Conservation (phyloP, 225 moss, liverwort and hornwort genomes). For the Climacium dendroides region DNA sequence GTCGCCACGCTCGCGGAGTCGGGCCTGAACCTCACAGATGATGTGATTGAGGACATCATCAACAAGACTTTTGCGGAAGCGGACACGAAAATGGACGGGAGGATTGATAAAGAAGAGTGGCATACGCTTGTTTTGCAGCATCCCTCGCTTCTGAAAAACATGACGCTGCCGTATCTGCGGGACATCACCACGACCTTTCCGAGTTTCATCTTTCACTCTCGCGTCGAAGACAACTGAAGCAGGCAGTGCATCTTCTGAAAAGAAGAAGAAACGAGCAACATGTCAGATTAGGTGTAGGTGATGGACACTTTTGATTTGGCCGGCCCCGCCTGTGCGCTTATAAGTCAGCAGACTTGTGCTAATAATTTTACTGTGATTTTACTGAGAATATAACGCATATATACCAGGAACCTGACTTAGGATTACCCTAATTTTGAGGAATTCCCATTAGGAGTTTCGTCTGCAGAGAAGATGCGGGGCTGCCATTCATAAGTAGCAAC, state of each 20-base stretch:
- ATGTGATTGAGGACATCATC: slow-evolving; percentile 87
- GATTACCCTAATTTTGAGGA: neutral
- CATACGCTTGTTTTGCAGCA: slow-evolving; percentile 76
- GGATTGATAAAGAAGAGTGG: slow-evolving; percentile 77
- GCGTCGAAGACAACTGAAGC: slow-evolving; percentile 71
- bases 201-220: slow-evolving; percentile 96
- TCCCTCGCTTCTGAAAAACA: slow-evolving; percentile 92
- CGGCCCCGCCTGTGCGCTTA: neutral
- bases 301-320: neutral
- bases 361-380: neutral
- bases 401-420: neutral
- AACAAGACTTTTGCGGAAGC: slow-evolving; percentile 93
- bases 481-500: neutral
- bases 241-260: neutral
- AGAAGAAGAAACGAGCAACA: neutral
- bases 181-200: slow-evolving; percentile 94
- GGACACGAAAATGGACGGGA: slow-evolving; percentile 63
- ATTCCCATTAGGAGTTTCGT: neutral
- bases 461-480: neutral
- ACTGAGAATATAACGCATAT: neutral
- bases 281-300: neutral
- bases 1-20: slow-evolving; percentile 89
- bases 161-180: slow-evolving; percentile 86
- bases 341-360: neutral
- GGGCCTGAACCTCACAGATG: slow-evolving; percentile 77